Percentiles rank a stretch among this genome's conserved stretches.
Evolutionary conservation across 164 flowering plant species (phyloP).

Genomic region (Aristolochia contorta): DNA sequence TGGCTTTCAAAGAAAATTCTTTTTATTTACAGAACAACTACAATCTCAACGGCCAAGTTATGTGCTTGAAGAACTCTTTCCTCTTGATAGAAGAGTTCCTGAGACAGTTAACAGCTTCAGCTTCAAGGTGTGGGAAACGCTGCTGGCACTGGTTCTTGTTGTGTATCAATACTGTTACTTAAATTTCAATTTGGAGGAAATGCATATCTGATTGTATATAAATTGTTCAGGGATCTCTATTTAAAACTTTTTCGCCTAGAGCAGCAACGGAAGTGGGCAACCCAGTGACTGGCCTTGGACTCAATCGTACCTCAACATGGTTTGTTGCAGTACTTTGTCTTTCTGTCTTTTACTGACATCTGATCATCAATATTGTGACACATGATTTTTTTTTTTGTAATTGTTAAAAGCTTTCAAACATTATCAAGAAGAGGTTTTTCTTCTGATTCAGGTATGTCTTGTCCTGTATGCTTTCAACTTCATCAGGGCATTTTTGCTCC

Average conservation of each 20-base stretch:
- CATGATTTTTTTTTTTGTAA: constrained; percentile 5
- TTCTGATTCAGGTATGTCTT: constrained; percentile 39
- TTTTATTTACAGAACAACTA: too few species aligned
- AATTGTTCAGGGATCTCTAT: background rate
- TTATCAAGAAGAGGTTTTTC: constrained; percentile 35
- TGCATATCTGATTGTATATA: background rate
- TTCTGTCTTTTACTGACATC: constrained; percentile 17
- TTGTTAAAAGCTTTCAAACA: constrained; percentile 26
- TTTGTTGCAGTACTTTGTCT: background rate
- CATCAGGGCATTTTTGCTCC: too few species aligned
- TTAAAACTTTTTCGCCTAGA: background rate
- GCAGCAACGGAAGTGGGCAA: background rate
- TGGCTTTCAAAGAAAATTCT: too few species aligned
- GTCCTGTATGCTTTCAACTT: too few species aligned
- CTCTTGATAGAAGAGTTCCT: too few species aligned
- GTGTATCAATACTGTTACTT: background rate
- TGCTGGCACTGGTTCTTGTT: too few species aligned
- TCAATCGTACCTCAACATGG: background rate
- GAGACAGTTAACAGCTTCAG: too few species aligned
- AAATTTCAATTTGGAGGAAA: background rate
- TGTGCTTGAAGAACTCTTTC: too few species aligned
- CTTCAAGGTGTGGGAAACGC: too few species aligned
- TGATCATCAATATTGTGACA: constrained; percentile 10
- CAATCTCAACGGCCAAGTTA: too few species aligned
- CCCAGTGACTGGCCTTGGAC: background rate